phyloP scores from a whole-genome alignment of 441 rosid species.

The Hypseocharis bilobata region DNA sequence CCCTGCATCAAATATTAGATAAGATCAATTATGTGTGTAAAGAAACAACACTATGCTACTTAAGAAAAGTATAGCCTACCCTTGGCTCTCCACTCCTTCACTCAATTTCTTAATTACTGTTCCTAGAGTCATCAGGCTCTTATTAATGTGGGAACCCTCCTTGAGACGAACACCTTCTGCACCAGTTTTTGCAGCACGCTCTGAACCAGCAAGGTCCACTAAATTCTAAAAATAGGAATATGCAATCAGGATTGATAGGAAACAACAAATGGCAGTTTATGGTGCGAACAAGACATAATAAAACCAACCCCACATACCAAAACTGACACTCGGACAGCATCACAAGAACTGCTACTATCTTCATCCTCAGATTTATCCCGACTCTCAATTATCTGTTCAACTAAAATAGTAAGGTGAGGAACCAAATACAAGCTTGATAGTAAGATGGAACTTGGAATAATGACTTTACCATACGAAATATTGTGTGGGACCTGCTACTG shows the following conservation, averaged over 20 bases:
- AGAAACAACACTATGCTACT: background rate
- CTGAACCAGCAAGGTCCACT: slow-evolving; percentile 98
- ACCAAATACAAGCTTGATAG: background rate
- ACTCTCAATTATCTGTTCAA: slow-evolving; percentile 77
- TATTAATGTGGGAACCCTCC: slow-evolving; percentile 95
- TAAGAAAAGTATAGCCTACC: slow-evolving; percentile 38
- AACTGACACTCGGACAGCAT: slow-evolving; percentile 93
- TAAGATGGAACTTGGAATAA: background rate
- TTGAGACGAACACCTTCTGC: slow-evolving; percentile 95
- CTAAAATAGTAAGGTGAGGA: slow-evolving; percentile 17
- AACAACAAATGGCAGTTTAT: background rate
- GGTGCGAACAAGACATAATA: background rate
- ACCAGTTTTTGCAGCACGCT: slow-evolving; percentile 95
- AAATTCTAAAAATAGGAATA: slow-evolving; percentile 46
- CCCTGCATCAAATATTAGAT: slow-evolving; percentile 36
- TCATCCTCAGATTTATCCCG: slow-evolving; percentile 68
- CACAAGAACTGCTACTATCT: slow-evolving; percentile 52
- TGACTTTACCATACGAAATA: slow-evolving; percentile 76
- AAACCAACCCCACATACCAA: slow-evolving; percentile 44
- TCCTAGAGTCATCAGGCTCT: slow-evolving; percentile 91
- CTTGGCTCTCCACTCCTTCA: slow-evolving; percentile 93
- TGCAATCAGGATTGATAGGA: background rate
- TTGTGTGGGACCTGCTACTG: slow-evolving; percentile 94
- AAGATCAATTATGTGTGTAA: background rate
- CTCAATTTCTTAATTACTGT: slow-evolving; percentile 92